Evolutionary conservation across 345 rosid genomes (phyloP), one percentile per base, ranked within the genome.

Genomic region (Mangifera indica): DNA sequence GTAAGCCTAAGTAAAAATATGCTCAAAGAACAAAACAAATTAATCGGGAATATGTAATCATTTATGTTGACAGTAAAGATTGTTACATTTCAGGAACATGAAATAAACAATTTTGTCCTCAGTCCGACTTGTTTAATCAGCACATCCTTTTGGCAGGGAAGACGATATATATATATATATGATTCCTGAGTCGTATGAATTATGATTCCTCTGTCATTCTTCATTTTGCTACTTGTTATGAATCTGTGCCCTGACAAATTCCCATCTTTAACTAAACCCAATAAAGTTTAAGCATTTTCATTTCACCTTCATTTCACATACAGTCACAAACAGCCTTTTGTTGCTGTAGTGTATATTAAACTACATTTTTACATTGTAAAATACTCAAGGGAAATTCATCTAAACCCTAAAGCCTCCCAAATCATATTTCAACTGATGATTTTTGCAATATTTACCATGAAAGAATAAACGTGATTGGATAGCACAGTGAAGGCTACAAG

Each of bases 301-400:
- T 29, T 29, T 29, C 42, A 37, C 7, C 42, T 49, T 26, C n/a
- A 52, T 63, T 76, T 78, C 81, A 67, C 59, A 74, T 69, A 84
- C 78, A 74, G 84, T 81, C 81, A 74, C 72, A 81, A 74, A 74
- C 84, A 79, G 81, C 83, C 84, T 84, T 83, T 83, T 83, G 21
- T 15, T 26, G 48, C 73, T 66, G 73, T 70, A 10, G 44, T 48
- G 6, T 54, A 73, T 75, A 63, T 3, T 65, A 55, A 44, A 54
- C 56, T 72, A 42, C 7, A 37, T 34, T 9, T n/a, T 44, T 34
- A 4, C 9, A 40, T 14, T 18, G 21, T 3, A 44, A 17, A 45
- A 10, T 45, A 46, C 18, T 42, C 3, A 49, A 49, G 10, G 22
- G 45, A 5, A 5, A 45, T 32, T 61, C 56, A 32, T 34, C 67